Evolutionary conservation across 768 basidiomycete species (phyloP).

Genomic region (Suillus plorans): DNA sequence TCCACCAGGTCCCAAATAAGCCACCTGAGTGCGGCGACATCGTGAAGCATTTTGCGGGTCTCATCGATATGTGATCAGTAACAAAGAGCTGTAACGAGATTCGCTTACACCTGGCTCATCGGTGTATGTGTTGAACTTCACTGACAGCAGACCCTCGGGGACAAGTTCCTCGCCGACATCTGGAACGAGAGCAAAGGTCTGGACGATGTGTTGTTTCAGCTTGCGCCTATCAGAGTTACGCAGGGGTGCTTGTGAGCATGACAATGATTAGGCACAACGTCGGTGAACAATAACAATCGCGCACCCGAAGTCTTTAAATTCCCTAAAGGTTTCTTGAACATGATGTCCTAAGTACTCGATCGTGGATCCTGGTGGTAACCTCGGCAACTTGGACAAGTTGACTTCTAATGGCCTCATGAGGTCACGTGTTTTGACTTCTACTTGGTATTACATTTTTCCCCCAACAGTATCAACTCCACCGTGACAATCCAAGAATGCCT

Average conservation of each 20-base stretch:
- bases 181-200: constrained; percentile 44
- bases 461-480: neutral
- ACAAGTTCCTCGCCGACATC: constrained; percentile 71
- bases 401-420: neutral
- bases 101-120: constrained; percentile 65
- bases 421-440: neutral
- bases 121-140: constrained; percentile 66
- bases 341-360: constrained; percentile 23
- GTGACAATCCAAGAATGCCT: constrained; percentile 51
- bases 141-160: constrained; percentile 67
- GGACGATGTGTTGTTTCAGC: constrained; percentile 57
- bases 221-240: constrained; percentile 74
- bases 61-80: constrained; percentile 2
- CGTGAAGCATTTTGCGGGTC: neutral
- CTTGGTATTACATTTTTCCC: neutral
- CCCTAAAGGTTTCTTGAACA: constrained; percentile 80
- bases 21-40: constrained; percentile 40
- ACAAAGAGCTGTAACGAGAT: constrained; percentile 1
- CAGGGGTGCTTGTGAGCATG: constrained; percentile 48
- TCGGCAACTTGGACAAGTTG: neutral
- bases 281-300: neutral
- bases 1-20: constrained; percentile 62
- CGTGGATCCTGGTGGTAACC: neutral
- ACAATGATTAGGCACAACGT: neutral
- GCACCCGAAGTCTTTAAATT: constrained; percentile 66